Base-by-base conservation (phyloP, 2,329 filamentous ascomycete species). In the Colletotrichum theobromicola region DNA sequence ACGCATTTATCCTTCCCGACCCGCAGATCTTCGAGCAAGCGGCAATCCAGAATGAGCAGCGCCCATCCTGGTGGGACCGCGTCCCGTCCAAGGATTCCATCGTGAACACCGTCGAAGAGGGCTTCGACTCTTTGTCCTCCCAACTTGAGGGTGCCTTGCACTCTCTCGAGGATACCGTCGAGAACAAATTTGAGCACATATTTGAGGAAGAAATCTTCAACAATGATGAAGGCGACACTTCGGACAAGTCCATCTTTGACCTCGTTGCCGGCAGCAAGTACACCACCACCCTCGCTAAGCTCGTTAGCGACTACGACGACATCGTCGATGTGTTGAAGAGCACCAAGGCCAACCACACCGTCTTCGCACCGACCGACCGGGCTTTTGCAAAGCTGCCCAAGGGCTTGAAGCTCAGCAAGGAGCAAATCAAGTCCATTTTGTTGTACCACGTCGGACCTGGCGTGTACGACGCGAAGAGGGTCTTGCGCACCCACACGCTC, bases 291-390 rank as follows among this genome's bases (percentile, higher is more conserved):
- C 93, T 98, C 58, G 92, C 93, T 32, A 90, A 93, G 80, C 86
- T 95, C n/a, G 89, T 98, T 78, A 88, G 93, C 75, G 88, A 95
- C 75, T 92, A 94, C 81, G 88, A 92, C 1, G 91, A 94, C 67
- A 86, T 98, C 1, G 92, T 96, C 42, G 83, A 93, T 68, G 82
- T 92, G 5, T 89, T 98, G 32, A 97, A 97, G 84, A 90, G 90
- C 79, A 96, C 94, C 2, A 85, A 90, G 42, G 87, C 90, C 26
- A 96, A 96, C 83, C 91, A 93, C 80, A 98, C 96, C 1, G 84
- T 97, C 65, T 97, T 98, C 79, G 94, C 94, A 3, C 96, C 96
- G 0, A 92, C 90, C 2, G 91, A 98, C 81, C 86, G 88, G 64
- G 95, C 95, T 0, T 96, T 98, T 78, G 90, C 93, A 76, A 86